Conservation (phyloP, 148 eudicot genomes). For the Cornus suecica region DNA sequence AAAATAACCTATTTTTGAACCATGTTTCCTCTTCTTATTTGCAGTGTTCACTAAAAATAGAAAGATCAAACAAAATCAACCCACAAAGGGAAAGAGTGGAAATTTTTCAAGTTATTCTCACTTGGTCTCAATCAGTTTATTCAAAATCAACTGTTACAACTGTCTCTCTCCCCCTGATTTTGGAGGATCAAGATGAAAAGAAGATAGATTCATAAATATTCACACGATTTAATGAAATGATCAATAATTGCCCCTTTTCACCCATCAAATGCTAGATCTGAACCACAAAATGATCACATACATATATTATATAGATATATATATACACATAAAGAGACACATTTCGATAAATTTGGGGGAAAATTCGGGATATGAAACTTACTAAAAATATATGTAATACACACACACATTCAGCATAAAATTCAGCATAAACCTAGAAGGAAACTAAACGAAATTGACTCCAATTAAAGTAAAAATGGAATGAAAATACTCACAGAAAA, state of each 20-base stretch:
- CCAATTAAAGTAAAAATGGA: neutral
- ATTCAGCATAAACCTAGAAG: neutral
- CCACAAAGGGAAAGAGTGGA: neutral
- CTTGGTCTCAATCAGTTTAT: neutral
- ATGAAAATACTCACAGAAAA: conserved; percentile 9
- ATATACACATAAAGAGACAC: too few species aligned
- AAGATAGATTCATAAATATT: neutral
- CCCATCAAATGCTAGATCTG: conserved; percentile 1
- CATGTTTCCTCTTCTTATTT: neutral
- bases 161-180: neutral
- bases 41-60: neutral
- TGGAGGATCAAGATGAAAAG: neutral
- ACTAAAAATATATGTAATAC: too few species aligned
- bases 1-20: neutral
- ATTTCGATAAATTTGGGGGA: neutral
- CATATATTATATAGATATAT: neutral
- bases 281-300: neutral
- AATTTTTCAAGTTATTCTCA: neutral
- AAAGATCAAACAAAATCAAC: neutral
- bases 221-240: neutral
- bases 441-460: neutral
- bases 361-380: neutral
- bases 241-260: neutral
- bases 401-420: neutral
- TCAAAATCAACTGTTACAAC: neutral